Base-by-base conservation (phyloP, 768 basidiomycete genomes). In the Termitomyces sp. region DNA sequence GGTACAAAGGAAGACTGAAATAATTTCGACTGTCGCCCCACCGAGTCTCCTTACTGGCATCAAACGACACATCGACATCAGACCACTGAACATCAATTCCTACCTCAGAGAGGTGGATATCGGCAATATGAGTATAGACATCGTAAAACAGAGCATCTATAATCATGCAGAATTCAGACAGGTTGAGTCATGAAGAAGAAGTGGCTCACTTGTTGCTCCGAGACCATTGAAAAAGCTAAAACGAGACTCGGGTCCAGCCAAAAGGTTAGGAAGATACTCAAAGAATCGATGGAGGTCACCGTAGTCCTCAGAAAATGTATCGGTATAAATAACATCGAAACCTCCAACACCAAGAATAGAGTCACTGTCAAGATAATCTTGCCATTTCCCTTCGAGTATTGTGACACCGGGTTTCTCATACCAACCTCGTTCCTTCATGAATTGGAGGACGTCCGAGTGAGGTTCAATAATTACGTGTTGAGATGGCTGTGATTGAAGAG, bases 151-250 rank as follows among this genome's bases (percentile, higher is more conserved):
- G 77, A 0, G 88, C 80, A 76, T 96, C 94, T 96, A 68, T n/a
- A 48, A 62, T 36, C 53, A 38, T 28, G 22, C 7, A 55, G 28
- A 62, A 44, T 49, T 63, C 18, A 66, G 58, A 40, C 20, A 28
- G 22, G 4, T 18, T 57, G 20, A 57, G 42, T 49, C 33, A 22
- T 7, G 39, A 18, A 44, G 63, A 40, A 58, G 38, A 50, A 40
- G 53, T 44, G 39, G 15, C 89, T 71, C 69, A 91, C 93, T 94
- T 8, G 94, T 98, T 35, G 96, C 96, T 16, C 93, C 97, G 9
- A 99, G 83, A 13, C 97, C 97, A 69, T 99, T 94, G 82, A 98
- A 99, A 76, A 98, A 99, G 62, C 94, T 90, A 71, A 96, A 92
- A 16, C 86, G 80, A n/a, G 90, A 89, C 15, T 86, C 79, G n/a